phyloP scores from a whole-genome alignment of 1,139 yeast species.

The Suhomyces chickasaworum region DNA sequence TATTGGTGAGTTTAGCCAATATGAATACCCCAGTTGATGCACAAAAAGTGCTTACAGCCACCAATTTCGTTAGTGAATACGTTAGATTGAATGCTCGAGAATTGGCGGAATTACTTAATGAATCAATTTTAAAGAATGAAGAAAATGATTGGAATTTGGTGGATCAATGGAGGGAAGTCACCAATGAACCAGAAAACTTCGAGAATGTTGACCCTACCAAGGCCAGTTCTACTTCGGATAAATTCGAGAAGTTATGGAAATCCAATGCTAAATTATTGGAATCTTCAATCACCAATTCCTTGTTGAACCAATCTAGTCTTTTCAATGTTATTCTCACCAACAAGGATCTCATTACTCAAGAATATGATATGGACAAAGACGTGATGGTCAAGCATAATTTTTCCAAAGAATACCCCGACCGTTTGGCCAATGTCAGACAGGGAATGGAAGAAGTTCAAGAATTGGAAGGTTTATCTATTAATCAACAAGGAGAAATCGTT shows the following conservation, averaged over 20 bases:
- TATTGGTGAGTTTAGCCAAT: constrained; percentile 63
- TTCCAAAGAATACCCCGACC: constrained; percentile 17
- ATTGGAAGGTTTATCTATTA: background rate
- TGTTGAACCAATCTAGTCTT: constrained; percentile 20
- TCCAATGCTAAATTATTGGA: constrained; percentile 10
- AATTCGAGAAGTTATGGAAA: constrained; percentile 18
- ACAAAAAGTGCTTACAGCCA: constrained; percentile 56
- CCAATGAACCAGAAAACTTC: constrained; percentile 11
- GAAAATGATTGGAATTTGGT: constrained; percentile 24
- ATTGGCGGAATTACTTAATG: constrained; percentile 56
- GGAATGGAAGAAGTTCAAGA: constrained; percentile 22
- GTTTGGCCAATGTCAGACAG: constrained; percentile 22
- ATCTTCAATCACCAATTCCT: constrained; percentile 1
- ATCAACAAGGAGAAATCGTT: constrained; percentile 5
- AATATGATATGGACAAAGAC: constrained; percentile 21
- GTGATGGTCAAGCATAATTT: constrained; percentile 24
- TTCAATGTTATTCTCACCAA: constrained; percentile 14
- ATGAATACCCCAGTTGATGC: constrained; percentile 57
- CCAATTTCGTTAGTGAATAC: constrained; percentile 53
- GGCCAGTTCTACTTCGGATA: constrained; percentile 16
- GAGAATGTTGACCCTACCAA: constrained; percentile 11
- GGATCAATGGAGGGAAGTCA: constrained; percentile 27
- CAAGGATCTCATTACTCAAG: constrained; percentile 21
- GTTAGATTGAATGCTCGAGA: constrained; percentile 60
- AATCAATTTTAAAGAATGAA: constrained; percentile 27